A percentile compares a stretch with the other conserved stretches of the same genome.
Conservation (phyloP, 2,329 filamentous ascomycete genomes). For the Huntiella omanensis region DNA sequence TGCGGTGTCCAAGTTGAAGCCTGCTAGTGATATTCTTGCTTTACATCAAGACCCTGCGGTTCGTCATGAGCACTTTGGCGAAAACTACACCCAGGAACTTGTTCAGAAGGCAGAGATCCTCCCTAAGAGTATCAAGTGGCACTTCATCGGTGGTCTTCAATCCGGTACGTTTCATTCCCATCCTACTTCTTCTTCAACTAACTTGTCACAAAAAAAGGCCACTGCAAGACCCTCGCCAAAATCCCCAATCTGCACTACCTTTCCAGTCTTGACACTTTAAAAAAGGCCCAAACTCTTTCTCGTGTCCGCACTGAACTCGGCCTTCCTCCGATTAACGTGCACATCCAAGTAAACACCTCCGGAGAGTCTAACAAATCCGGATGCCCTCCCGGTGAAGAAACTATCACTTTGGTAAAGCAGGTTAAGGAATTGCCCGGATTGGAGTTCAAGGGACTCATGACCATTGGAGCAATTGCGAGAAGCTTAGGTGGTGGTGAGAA, state of each 20-base stretch:
- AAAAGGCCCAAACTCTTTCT: slow-evolving; percentile 72
- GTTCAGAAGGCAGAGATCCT: slow-evolving; percentile 67
- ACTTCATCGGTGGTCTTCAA: slow-evolving; percentile 91
- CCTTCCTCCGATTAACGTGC: slow-evolving; percentile 38
- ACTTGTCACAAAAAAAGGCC: slow-evolving; percentile 34
- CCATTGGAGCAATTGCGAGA: slow-evolving; percentile 83
- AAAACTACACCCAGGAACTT: slow-evolving; percentile 90
- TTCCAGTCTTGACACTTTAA: slow-evolving; percentile 69
- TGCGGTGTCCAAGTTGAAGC: slow-evolving; percentile 92
- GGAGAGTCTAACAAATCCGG: slow-evolving; percentile 77
- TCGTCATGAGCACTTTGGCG: slow-evolving; percentile 66
- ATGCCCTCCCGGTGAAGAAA: slow-evolving; percentile 45
- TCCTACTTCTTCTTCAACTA: background rate
- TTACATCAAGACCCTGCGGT: slow-evolving; percentile 42
- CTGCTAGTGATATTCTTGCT: slow-evolving; percentile 73
- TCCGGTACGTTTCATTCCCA: slow-evolving; percentile 28
- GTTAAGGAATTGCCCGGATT: slow-evolving; percentile 59
- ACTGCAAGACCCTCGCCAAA: slow-evolving; percentile 72
- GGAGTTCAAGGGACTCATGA: slow-evolving; percentile 73
- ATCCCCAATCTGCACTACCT: slow-evolving; percentile 84
- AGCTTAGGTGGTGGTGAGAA: slow-evolving; percentile 69
- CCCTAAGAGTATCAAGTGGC: slow-evolving; percentile 65
- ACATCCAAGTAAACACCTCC: slow-evolving; percentile 91
- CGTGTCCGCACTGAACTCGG: slow-evolving; percentile 48
- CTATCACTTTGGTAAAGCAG: slow-evolving; percentile 46